Conservation (phyloP, 768 basidiomycete species). For the Epithele typhae region DNA sequence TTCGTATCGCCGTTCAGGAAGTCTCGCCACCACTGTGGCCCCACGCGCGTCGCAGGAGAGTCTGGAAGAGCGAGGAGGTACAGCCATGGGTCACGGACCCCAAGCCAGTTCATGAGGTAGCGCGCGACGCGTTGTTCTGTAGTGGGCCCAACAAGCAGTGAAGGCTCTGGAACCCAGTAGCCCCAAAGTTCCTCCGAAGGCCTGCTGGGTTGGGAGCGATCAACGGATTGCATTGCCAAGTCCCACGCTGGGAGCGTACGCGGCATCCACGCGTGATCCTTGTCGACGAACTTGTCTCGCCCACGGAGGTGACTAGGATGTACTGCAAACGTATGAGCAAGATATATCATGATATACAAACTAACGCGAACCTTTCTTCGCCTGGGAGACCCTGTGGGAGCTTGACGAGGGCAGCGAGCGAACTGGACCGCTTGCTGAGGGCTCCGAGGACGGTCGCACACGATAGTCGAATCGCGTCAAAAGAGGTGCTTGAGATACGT, state of each 20-base stretch:
- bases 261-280: background rate
- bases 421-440: background rate
- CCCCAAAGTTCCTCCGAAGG: background rate
- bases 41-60: background rate
- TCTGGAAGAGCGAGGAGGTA: background rate
- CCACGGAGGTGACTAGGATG: background rate
- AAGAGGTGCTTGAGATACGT: background rate
- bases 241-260: background rate
- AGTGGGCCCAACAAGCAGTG: background rate
- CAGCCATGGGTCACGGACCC: background rate
- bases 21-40: slow-evolving; percentile 1
- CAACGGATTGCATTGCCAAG: background rate
- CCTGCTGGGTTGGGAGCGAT: background rate
- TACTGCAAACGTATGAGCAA: no score
- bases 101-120: background rate
- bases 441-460: background rate
- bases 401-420: no score
- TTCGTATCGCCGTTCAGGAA: background rate
- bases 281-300: background rate
- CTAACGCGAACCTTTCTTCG: no score
- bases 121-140: background rate
- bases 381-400: no score
- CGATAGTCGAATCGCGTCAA: background rate
- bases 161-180: slow-evolving; percentile 1
- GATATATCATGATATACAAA: no score